Conservation (phyloP, 1,284 basidiomycete species). For the Ganoderma resinaceum region DNA sequence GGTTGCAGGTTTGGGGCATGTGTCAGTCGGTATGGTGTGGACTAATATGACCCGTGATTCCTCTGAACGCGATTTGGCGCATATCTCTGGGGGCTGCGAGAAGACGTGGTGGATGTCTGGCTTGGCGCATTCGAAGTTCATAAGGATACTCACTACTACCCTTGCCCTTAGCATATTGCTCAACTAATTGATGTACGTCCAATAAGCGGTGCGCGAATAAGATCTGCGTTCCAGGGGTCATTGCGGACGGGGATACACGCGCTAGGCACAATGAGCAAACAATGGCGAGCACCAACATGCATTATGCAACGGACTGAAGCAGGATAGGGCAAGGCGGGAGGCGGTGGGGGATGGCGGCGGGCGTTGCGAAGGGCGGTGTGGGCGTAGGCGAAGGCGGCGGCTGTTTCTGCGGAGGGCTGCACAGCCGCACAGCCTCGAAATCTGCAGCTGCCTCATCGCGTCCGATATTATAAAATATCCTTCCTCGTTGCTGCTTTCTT, state of each 20-base stretch:
- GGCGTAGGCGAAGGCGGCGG: background rate
- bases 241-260: background rate
- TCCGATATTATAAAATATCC: slow-evolving; percentile 21
- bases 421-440: slow-evolving; percentile 9
- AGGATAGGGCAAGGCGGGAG: background rate
- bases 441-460: slow-evolving; percentile 9
- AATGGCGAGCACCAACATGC: background rate
- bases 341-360: slow-evolving; percentile 5
- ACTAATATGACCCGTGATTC: background rate
- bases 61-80: background rate
- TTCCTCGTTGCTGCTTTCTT: slow-evolving; percentile 8
- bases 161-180: background rate
- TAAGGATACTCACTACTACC: background rate
- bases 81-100: background rate
- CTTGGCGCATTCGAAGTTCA: background rate
- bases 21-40: background rate
- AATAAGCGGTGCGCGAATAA: background rate
- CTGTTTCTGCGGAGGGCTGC: background rate
- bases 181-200: too few species aligned
- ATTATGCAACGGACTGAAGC: background rate
- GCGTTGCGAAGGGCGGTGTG: slow-evolving; percentile 7
- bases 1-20: background rate
- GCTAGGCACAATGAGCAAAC: background rate
- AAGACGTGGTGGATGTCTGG: background rate
- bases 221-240: background rate